Conservation (phyloP, 2,329 filamentous ascomycete genomes). For the Aspergillus neotritici region DNA sequence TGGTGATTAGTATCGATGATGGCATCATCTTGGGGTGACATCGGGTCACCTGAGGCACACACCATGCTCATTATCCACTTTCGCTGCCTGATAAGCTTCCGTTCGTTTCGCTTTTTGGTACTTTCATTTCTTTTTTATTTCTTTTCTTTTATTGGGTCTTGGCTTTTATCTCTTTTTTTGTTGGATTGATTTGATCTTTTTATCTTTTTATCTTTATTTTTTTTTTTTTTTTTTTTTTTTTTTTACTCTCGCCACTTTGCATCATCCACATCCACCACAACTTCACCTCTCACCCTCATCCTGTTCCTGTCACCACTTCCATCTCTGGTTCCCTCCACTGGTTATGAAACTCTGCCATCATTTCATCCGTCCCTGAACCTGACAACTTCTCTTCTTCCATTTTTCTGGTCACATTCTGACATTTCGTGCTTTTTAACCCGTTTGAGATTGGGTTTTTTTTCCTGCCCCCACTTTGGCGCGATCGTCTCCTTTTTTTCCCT, state of each 20-base stretch:
- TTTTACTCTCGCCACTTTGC: neutral
- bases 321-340: neutral
- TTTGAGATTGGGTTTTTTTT: no score
- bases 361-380: neutral
- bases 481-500: neutral
- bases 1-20: no score
- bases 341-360: no score
- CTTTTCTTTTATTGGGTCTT: neutral
- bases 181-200: neutral
- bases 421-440: no score
- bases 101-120: neutral
- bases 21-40: no score
- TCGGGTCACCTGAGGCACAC: slow-evolving; percentile 2
- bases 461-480: no score
- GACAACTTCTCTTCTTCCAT: neutral
- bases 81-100: slow-evolving; percentile 1
- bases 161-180: neutral
- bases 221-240: neutral
- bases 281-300: no score
- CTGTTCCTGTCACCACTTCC: slow-evolving; percentile 1
- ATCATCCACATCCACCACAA: neutral
- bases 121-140: neutral
- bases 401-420: neutral
- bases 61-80: neutral
- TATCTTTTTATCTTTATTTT: neutral